Base-by-base conservation (phyloP, 805 yeast genomes). In the Candida khao-thaluensis region DNA sequence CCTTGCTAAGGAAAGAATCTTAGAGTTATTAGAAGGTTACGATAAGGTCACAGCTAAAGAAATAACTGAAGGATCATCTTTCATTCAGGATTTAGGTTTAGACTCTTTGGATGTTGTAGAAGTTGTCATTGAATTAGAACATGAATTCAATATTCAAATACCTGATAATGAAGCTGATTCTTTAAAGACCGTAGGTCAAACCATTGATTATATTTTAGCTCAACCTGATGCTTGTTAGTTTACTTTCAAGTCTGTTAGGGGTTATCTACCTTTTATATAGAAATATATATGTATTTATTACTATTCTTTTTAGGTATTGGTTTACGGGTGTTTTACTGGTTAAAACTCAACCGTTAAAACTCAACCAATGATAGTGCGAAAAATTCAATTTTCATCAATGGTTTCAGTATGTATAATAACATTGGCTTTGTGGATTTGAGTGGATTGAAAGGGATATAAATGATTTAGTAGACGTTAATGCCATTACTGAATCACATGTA, bases 11-110 rank as follows among this genome's bases (percentile, higher is more conserved):
- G 82, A 78, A 51, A 73, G 88, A 66, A 68, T 81, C 40, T 54
- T 79, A 40, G 85, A 81, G 53, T 62, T 81, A 52, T 68, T 81
- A 47, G 85, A 81, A 59, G 79, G 82, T 7, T 81, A 75, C 61
- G 81, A 75, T 49, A 81, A 80, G 54, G 71, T 77, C 15, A 69
- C 69, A 30, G 23, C 17, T 6, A 66, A 63, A 43, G 69, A 62
- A 27, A 61, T 69, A 47, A 56, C 56, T 26, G 74, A 68, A 42
- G 50, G 52, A 14, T 51, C 68, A 5, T 51, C 68, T 7, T 69
- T 57, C 50, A 53, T 56, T 15, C 66, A 62, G 40, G 74, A 69
- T 47, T 62, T 69, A 50, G 74, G 73, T 16, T 65, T 69, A 55
- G 74, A 69, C 55, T 67, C 73, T 9, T 67, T 69, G 53, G 74